Conservation (phyloP, 2,329 filamentous ascomycete genomes). For the Monosporascus sp. region DNA sequence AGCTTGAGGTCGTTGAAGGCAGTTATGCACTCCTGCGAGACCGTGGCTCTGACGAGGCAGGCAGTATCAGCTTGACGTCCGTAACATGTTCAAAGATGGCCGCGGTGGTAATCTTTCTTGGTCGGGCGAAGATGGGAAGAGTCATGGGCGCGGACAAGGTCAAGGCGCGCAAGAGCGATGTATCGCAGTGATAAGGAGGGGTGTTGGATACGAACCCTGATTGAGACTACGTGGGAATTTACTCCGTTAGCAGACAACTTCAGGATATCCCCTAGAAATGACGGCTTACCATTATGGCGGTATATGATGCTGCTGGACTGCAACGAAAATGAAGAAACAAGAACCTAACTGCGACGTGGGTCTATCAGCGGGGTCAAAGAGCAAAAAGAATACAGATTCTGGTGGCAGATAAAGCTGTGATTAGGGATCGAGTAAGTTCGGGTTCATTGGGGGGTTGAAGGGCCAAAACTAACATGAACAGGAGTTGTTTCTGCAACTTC, state of each 20-base stretch:
- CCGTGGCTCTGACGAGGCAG: slow-evolving; percentile 53
- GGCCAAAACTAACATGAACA: background rate
- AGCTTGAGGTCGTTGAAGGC: slow-evolving; percentile 80
- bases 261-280: slow-evolving; percentile 1
- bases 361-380: slow-evolving; percentile 18
- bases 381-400: background rate
- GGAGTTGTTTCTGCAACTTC: background rate
- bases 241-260: slow-evolving; percentile 11
- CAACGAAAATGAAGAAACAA: slow-evolving; percentile 12
- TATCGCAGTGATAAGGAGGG: slow-evolving; percentile 15
- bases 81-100: background rate
- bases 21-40: slow-evolving; percentile 64
- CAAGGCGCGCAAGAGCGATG: slow-evolving; percentile 5
- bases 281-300: slow-evolving; percentile 24
- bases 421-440: too few relatives aligned
- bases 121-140: background rate
- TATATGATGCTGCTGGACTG: slow-evolving; percentile 12
- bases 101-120: background rate
- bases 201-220: slow-evolving; percentile 52
- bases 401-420: background rate
- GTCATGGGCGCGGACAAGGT: background rate
- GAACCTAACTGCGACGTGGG: slow-evolving; percentile 20
- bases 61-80: slow-evolving; percentile 1
- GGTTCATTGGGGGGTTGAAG: background rate
- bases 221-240: slow-evolving; percentile 49